Conservation (phyloP, 148 eudicot species). For the Heliosperma pusillum region DNA sequence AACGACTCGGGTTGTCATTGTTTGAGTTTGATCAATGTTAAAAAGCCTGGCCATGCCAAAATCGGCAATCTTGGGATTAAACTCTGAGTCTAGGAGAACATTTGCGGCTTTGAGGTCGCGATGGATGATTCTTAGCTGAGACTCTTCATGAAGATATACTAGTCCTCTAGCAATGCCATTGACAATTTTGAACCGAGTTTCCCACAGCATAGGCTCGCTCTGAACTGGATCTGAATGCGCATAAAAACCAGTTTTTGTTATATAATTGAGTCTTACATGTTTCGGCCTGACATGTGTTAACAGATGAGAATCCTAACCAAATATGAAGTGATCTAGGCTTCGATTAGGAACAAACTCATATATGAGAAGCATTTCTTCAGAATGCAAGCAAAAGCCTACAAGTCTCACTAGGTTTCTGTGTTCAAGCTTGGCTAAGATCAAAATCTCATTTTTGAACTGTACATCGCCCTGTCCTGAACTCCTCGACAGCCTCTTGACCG, state of each 20-base stretch:
- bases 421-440: conserved; percentile 25
- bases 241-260: neutral
- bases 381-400: conserved; percentile 28
- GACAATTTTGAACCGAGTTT: conserved; percentile 30
- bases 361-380: conserved; percentile 31
- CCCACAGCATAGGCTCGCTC: conserved; percentile 18
- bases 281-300: no score
- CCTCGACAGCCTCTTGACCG: conserved; percentile 25
- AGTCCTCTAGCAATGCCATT: conserved; percentile 35
- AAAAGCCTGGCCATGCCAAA: conserved; percentile 47
- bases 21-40: conserved; percentile 29
- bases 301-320: conserved; percentile 10
- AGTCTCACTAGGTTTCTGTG: conserved; percentile 30
- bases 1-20: conserved; percentile 33
- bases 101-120: conserved; percentile 44
- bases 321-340: conserved; percentile 29
- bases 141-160: conserved; percentile 42
- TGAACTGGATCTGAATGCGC: conserved; percentile 14
- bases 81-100: conserved; percentile 33
- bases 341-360: conserved; percentile 25
- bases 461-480: conserved; percentile 22
- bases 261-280: no score
- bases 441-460: conserved; percentile 31
- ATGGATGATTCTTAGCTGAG: conserved; percentile 35
- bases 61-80: conserved; percentile 49